phyloP scores from a whole-genome alignment of 495 filamentous ascomycete species.

The Hypoxylon perforatum region DNA sequence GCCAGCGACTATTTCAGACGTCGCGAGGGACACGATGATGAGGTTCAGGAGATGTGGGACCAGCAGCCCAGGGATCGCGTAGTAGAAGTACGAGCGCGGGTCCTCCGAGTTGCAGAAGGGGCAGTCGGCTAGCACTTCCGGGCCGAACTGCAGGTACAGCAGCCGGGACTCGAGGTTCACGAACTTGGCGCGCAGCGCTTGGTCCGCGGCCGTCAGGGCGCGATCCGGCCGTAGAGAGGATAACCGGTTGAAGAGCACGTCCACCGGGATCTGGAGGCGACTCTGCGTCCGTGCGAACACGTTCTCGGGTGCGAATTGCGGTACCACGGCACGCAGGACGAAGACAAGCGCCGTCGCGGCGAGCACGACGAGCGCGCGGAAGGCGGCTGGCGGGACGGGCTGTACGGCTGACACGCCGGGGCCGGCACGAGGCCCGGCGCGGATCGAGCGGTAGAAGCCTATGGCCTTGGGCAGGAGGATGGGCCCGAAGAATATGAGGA shows the following conservation, averaged over 20 bases:
- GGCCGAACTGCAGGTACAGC: slow-evolving; percentile 85
- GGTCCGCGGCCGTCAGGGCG: slow-evolving; percentile 69
- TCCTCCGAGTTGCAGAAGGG: slow-evolving; percentile 85
- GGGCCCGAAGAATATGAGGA: slow-evolving; percentile 88
- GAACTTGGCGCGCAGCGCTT: slow-evolving; percentile 72
- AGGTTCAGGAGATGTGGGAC: slow-evolving; percentile 83
- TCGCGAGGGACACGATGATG: slow-evolving; percentile 70
- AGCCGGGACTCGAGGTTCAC: slow-evolving; percentile 75
- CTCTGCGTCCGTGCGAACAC: slow-evolving; percentile 82
- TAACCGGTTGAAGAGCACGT: slow-evolving; percentile 87
- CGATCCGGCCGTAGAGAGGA: slow-evolving; percentile 65
- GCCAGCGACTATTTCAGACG: slow-evolving; percentile 64
- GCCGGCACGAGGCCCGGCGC: slow-evolving; percentile 55
- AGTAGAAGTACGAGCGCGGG: slow-evolving; percentile 77
- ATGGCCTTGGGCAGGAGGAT: slow-evolving; percentile 79
- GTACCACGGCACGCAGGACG: slow-evolving; percentile 69
- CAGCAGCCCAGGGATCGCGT: slow-evolving; percentile 78
- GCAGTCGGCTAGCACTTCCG: slow-evolving; percentile 75
- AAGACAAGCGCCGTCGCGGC: slow-evolving; percentile 65
- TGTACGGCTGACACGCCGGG: slow-evolving; percentile 68
- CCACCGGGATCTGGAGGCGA: slow-evolving; percentile 83
- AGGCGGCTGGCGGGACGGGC: slow-evolving; percentile 64
- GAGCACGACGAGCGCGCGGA: slow-evolving; percentile 70
- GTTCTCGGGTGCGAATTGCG: slow-evolving; percentile 78
- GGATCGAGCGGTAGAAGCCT: slow-evolving; percentile 72